Evolutionary conservation across 495 filamentous ascomycete species (phyloP), one percentile per base, ranked within the genome.

Genomic region (Hypoxylon crocopeplum): DNA sequence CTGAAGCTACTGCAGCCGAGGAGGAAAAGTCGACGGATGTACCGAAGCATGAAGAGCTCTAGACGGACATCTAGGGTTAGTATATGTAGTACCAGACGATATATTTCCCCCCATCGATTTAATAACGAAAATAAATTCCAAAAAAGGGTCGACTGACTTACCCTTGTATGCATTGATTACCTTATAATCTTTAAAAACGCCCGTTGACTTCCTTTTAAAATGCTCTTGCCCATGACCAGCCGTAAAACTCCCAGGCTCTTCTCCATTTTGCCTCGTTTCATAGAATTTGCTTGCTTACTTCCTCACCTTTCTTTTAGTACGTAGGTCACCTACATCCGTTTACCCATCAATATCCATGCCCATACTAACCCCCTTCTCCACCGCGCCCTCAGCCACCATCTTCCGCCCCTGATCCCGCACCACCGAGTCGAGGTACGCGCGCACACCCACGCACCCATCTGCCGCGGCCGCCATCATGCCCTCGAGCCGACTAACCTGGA

Each of bases 381-480:
- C 68, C 3, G 75, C 72, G 3, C 86, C 83, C 48, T 84, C 84
- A 42, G 84, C 78, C 40, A 95, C 68, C 72, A 89, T 79, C 64
- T 76, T 80, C 56, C 72, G 76, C 19, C 90, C 90, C 68, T 86
- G 85, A 58, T 74, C 78, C 67, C 84, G 81, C 6, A 93, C 86
- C 6, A 90, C 82, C 29, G 73, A 70, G 68, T 93, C 90, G 61
- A 93, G 62, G 25, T 97, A 84, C 66, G 88, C 84, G 56, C 88
- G 82, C 20, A 98, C 82, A 73, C 92, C 88, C 72, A 84, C 88
- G 73, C 95, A 98, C 33, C 92, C 94, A 73, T 96, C 93, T 34
- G 97, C 86, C 0, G 88, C 95, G 8, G 94, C 91, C 0, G 88
- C 91, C 62, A 97, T 72, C 91, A 98, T 95, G 0, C 88, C 88